Conservation (phyloP, 257 asterid species). For the Gentiana dahurica region DNA sequence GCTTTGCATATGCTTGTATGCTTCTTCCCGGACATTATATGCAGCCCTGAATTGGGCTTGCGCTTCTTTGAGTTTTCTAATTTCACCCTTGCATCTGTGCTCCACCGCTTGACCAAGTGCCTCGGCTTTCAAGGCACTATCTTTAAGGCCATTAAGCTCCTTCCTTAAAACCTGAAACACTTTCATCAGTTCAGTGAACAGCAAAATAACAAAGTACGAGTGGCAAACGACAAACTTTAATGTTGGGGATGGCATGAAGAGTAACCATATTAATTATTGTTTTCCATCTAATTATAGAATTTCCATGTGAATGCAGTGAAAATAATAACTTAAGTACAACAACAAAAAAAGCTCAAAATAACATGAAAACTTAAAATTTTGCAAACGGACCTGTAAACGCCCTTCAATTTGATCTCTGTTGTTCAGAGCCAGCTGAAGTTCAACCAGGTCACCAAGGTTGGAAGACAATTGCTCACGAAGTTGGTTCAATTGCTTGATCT, state of each 20-base stretch:
- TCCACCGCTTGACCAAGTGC: conserved; percentile 46
- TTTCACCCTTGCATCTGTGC: conserved; percentile 54
- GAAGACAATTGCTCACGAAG: conserved; percentile 77
- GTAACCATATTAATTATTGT: not conserved
- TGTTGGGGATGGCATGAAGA: not conserved
- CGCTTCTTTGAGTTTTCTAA: conserved; percentile 53
- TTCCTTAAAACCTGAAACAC: conserved; percentile 50
- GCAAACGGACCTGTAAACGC: conserved; percentile 54
- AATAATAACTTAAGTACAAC: conserved; percentile 1
- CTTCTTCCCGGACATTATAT: conserved; percentile 74
- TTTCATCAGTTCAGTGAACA: conserved; percentile 1
- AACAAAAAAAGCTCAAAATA: not conserved
- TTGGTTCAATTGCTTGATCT: conserved; percentile 87
- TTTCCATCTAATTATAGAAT: not conserved
- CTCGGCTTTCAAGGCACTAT: conserved; percentile 47
- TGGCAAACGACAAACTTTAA: not conserved
- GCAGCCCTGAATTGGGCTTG: conserved; percentile 65
- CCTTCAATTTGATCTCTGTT: conserved; percentile 64
- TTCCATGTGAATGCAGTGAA: not conserved
- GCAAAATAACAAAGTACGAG: not conserved
- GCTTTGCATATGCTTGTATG: conserved; percentile 51
- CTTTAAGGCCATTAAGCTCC: conserved; percentile 70
- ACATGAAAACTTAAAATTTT: not conserved
- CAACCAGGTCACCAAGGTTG: conserved; percentile 73
- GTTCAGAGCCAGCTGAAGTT: conserved; percentile 79